phyloP scores from a whole-genome alignment of 768 basidiomycete species.

The Suillus sp. region DNA sequence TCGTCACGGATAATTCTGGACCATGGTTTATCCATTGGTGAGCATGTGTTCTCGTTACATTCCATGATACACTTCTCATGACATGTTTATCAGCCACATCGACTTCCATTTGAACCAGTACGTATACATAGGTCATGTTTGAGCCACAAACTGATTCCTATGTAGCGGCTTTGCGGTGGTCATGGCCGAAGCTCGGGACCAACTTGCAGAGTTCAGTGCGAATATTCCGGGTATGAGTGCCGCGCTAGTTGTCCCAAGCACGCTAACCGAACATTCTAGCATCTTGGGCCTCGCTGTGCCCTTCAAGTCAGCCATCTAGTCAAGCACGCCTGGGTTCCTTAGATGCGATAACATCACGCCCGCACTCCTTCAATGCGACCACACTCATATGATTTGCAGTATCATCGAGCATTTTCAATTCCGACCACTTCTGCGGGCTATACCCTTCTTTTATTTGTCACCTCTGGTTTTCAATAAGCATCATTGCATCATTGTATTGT shows the following conservation, averaged over 20 bases:
- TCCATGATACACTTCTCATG: neutral
- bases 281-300: slow-evolving; percentile 26
- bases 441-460: neutral
- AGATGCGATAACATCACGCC: neutral
- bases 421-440: neutral
- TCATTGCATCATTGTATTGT: neutral
- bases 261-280: slow-evolving; percentile 13
- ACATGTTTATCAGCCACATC: slow-evolving; percentile 27
- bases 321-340: slow-evolving; percentile 4
- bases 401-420: neutral
- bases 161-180: slow-evolving; percentile 35
- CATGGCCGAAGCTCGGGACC: slow-evolving; percentile 30
- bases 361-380: neutral
- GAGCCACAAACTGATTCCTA: slow-evolving; percentile 10
- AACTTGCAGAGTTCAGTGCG: neutral
- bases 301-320: neutral
- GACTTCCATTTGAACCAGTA: slow-evolving; percentile 34
- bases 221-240: slow-evolving; percentile 22
- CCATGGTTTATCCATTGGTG: slow-evolving; percentile 55
- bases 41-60: slow-evolving; percentile 2
- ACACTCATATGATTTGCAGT: neutral
- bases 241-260: neutral
- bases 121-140: slow-evolving; percentile 4
- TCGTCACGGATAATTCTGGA: slow-evolving; percentile 67
- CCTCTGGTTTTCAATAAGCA: neutral